A percentile compares a stretch with the other conserved stretches of the same genome.
These are phyloP conservation scores for Phytophthora boehmeriae DNA, from an alignment of 352 stramenopile genomes.

Conservation along the genomic window DNA sequence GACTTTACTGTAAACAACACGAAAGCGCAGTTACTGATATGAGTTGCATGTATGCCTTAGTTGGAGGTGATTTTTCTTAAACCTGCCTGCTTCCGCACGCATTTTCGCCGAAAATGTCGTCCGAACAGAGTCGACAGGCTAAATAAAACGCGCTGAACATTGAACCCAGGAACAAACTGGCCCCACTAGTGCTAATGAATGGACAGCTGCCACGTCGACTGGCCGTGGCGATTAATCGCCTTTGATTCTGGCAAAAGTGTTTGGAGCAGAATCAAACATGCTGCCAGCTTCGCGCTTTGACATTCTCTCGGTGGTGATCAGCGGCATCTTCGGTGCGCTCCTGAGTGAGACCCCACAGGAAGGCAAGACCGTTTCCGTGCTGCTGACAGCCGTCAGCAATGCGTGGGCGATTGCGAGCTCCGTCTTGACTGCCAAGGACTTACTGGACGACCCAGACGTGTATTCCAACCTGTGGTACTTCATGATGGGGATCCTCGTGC, in stretches of 20 bases:
- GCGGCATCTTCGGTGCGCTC: neutral
- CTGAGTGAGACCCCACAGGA: conserved; percentile 4
- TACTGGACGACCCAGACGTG: neutral
- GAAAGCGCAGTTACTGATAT: no score
- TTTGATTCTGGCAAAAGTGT: neutral
- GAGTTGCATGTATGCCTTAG: no score
- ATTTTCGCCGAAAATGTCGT: no score
- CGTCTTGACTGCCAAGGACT: neutral
- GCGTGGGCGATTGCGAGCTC: conserved; percentile 1
- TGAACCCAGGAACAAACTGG: no score
- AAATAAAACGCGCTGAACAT: no score
- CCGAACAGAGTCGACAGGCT: no score
- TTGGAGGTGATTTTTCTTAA: no score
- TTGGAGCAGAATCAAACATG: neutral
- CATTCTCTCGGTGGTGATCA: neutral
- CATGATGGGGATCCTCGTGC: neutral
- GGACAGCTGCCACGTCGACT: neutral
- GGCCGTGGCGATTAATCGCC: neutral
- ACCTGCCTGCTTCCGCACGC: no score
- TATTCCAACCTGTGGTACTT: neutral
- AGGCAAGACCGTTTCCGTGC: neutral
- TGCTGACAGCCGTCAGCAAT: neutral
- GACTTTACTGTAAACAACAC: no score
- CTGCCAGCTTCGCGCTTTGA: neutral
- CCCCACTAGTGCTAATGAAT: no score